Conservation (phyloP, 345 rosid species). For the Sonneratia alba region DNA sequence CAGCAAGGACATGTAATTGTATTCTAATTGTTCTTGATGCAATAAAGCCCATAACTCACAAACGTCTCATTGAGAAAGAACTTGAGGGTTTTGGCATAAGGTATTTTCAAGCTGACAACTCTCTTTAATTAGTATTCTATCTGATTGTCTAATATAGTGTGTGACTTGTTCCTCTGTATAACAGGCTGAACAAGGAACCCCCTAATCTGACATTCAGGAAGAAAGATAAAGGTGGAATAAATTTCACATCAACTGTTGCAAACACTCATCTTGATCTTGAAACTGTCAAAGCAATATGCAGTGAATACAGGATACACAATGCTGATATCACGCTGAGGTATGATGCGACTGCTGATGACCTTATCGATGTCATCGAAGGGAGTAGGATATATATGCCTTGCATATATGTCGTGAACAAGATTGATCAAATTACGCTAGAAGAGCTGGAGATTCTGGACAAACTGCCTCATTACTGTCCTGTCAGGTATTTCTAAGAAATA, state of each 20-base stretch:
- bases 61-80: constrained; percentile 95
- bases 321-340: constrained; percentile 89
- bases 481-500: constrained; percentile 42
- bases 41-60: constrained; percentile 96
- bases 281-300: constrained; percentile 92
- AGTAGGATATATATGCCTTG: constrained; percentile 97
- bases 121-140: neutral
- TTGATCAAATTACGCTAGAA: constrained; percentile 91
- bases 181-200: constrained; percentile 96
- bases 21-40: constrained; percentile 94
- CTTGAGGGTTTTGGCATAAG: constrained; percentile 99
- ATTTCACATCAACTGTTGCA: constrained; percentile 77
- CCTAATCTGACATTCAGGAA: constrained; percentile 95
- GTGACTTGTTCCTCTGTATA: constrained; percentile 2
- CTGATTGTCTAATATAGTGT: neutral
- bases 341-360: constrained; percentile 99
- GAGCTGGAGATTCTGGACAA: constrained; percentile 93
- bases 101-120: constrained; percentile 20
- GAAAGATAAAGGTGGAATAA: constrained; percentile 97
- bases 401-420: constrained; percentile 89
- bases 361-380: constrained; percentile 95
- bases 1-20: constrained; percentile 95
- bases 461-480: constrained; percentile 97
- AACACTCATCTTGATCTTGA: constrained; percentile 86
- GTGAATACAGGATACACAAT: constrained; percentile 92